phyloP scores from a whole-genome alignment of 805 yeast species.

The Myxozyma neotropica region DNA sequence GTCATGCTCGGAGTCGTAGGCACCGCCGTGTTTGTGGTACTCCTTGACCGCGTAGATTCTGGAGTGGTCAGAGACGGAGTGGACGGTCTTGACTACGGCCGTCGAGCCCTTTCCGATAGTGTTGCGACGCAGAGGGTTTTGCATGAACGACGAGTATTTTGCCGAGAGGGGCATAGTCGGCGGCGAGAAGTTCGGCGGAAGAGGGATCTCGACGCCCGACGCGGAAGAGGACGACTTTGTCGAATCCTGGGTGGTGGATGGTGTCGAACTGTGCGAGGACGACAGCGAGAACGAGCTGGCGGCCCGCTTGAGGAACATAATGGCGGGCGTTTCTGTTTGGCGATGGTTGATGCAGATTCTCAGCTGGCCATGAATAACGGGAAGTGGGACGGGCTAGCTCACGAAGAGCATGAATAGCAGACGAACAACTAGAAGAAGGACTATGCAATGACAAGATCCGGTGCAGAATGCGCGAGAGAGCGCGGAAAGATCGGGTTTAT shows the following conservation, averaged over 20 bases:
- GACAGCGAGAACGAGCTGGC: slow-evolving; percentile 14
- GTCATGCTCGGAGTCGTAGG: slow-evolving; percentile 52
- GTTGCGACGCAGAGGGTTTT: slow-evolving; percentile 18
- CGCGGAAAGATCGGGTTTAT: no score
- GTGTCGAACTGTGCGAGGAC: slow-evolving; percentile 6
- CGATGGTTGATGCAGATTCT: no score
- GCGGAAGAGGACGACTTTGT: slow-evolving; percentile 7
- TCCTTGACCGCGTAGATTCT: slow-evolving; percentile 81
- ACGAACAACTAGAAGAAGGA: no score
- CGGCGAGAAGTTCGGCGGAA: slow-evolving; percentile 24
- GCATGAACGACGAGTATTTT: slow-evolving; percentile 25
- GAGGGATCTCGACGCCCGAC: slow-evolving; percentile 5
- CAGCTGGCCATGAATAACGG: no score
- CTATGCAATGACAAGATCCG: no score
- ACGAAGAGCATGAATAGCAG: no score
- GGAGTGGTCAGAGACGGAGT: slow-evolving; percentile 29
- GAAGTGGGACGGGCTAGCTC: no score
- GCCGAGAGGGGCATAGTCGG: slow-evolving; percentile 31
- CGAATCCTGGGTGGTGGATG: slow-evolving; percentile 1
- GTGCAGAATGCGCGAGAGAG: no score
- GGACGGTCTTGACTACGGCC: slow-evolving; percentile 40
- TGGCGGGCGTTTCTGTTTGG: background rate
- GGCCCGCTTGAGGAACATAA: slow-evolving; percentile 25
- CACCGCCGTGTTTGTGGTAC: slow-evolving; percentile 65
- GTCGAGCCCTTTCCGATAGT: slow-evolving; percentile 43